Conservation (phyloP, 1,284 basidiomycete species). For the Cystobasidium pallidum region DNA sequence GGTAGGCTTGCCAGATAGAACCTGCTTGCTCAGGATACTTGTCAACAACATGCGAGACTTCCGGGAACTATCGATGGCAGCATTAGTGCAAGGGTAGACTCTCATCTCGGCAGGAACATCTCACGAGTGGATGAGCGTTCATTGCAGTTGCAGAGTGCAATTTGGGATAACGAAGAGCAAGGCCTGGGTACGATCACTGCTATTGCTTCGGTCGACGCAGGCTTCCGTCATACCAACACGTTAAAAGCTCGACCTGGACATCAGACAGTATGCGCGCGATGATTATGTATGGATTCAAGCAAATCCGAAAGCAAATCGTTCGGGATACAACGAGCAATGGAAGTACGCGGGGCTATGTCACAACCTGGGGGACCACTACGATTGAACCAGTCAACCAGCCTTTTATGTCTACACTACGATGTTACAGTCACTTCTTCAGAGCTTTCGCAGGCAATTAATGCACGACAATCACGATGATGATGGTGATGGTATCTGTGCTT, state of each 20-base stretch:
- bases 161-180: not conserved
- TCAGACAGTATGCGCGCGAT: not conserved
- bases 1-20: constrained; percentile 38
- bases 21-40: constrained; percentile 45
- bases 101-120: not conserved
- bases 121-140: constrained; percentile 31
- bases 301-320: not conserved
- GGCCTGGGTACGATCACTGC: not conserved
- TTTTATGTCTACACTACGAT: not conserved
- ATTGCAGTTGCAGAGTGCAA: not conserved
- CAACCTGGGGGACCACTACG: not conserved
- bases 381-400: constrained; percentile 23
- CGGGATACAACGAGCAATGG: constrained; percentile 6
- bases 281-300: not conserved
- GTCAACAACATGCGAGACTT: constrained; percentile 24
- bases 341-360: not conserved
- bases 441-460: not conserved
- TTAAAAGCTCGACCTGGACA: no score
- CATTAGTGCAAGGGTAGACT: not conserved
- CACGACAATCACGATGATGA: constrained; percentile 1
- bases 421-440: not conserved
- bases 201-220: not conserved
- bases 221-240: not conserved
- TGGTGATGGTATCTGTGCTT: not conserved
- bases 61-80: not conserved